Evolutionary conservation across 352 stramenopile genomes (phyloP).

Genomic region (Phytopythium litorale): DNA sequence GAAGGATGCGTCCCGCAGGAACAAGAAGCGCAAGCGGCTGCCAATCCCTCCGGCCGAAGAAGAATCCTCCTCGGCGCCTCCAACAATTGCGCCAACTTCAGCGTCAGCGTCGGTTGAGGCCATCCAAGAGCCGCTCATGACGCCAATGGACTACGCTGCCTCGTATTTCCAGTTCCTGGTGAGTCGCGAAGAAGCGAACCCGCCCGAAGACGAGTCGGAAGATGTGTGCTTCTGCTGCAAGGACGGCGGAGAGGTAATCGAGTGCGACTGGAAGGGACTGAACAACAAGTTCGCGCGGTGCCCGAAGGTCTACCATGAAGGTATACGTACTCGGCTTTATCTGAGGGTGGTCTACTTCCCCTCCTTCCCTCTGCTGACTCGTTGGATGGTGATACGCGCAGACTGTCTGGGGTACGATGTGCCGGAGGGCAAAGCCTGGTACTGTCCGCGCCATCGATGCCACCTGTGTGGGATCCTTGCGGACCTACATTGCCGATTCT

Average conservation of each 20-base stretch:
- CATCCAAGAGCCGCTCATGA: conserved; percentile 18
- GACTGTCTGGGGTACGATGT: conserved; percentile 69
- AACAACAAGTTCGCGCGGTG: conserved; percentile 35
- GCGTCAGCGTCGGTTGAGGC: no score
- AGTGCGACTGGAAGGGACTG: conserved; percentile 70
- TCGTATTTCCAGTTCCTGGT: conserved; percentile 71
- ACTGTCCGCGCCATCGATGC: conserved; percentile 68
- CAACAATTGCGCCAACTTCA: neutral
- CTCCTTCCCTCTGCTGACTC: neutral
- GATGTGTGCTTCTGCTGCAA: conserved; percentile 86
- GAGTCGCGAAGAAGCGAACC: conserved; percentile 27
- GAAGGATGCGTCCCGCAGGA: conserved; percentile 11
- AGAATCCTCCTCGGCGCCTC: neutral
- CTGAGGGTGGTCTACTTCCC: neutral
- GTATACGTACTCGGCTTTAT: conserved; percentile 19
- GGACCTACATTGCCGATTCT: conserved; percentile 57
- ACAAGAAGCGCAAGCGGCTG: conserved; percentile 51
- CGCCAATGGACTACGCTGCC: conserved; percentile 52
- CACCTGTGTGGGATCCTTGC: conserved; percentile 57
- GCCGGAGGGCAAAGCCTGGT: conserved; percentile 50
- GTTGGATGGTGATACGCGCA: conserved; percentile 11
- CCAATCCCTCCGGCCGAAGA: conserved; percentile 1
- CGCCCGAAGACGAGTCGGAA: conserved; percentile 45
- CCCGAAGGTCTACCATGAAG: conserved; percentile 81
- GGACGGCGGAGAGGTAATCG: conserved; percentile 72